Evolutionary conservation across 2,329 filamentous ascomycete genomes (phyloP), one percentile per base, ranked within the genome.

Genomic region (Sporothrix luriei): DNA sequence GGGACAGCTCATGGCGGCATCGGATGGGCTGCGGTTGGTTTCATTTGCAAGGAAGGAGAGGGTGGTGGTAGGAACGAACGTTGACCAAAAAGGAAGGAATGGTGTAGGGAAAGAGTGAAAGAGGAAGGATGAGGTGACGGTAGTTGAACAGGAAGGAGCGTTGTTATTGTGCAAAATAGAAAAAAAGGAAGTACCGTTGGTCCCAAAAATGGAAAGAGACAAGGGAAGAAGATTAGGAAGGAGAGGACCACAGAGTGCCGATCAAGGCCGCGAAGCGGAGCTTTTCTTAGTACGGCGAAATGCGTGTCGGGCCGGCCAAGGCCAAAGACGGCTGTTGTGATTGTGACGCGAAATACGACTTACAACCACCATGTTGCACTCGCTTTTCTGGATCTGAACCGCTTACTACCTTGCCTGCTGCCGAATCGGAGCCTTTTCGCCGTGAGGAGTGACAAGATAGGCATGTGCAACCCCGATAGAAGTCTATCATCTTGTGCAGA

Each of bases 1-100:
- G 33, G 54, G 33, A 64, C 40, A 54, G 61, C 61, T 66, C 72
- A 73, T 73, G 70, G 69, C 70, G 64, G 54, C 72, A 72, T 72
- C 65, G 68, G 62, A 69, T 29, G 29, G 66, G 26, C 29, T n/a
- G n/a, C n/a, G 43, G 64, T 33, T 61, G 59, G 51, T 48, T 55
- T 52, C 51, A 69, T 29, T 52, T 64, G 48, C 54, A 26, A 26
- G n/a, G 46, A 21, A 6, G 10, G 21, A 46, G 7, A 54, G 14
- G 29, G 38, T 2, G 11, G 24, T 33, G 10, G 26, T 5, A 11
- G 40, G 13, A 5, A 9, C 40, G 62, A n/a, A 14, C 5, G 29
- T 29, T n/a, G 11, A 62, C 2, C 40, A 43, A 46, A 54, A 16
- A 16, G 29, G 2, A 33, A 68, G 26, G 52, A 49, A n/a, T 21